Percentiles rank a stretch among this genome's conserved stretches.
phyloP scores from a whole-genome alignment of 306 rosid genomes.

The Dalbergia cultrata region DNA sequence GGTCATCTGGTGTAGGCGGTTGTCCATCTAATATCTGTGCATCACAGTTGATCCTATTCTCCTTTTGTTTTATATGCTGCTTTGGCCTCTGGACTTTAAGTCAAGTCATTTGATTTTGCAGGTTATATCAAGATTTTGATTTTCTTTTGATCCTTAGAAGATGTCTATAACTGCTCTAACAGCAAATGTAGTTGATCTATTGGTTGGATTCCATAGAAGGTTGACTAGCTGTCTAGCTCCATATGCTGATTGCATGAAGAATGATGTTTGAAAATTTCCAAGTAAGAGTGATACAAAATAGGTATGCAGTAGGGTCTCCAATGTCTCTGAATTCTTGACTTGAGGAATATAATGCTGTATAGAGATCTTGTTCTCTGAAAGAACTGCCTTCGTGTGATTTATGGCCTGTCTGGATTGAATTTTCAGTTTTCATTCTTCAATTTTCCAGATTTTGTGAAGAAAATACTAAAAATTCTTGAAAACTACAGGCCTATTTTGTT shows the following conservation, averaged over 20 bases:
- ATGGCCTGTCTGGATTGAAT: too few relatives aligned
- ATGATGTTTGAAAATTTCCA: slow-evolving; percentile 29
- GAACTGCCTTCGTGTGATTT: background rate
- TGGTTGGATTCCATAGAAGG: slow-evolving; percentile 28
- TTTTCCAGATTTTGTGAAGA: too few relatives aligned
- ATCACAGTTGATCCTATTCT: slow-evolving; percentile 10
- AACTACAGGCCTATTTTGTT: too few relatives aligned
- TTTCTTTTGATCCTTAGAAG: slow-evolving; percentile 17
- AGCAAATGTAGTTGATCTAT: slow-evolving; percentile 4
- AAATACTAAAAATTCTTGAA: too few relatives aligned
- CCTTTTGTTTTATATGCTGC: slow-evolving; percentile 16
- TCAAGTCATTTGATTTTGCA: slow-evolving; percentile 44
- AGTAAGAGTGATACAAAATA: slow-evolving; percentile 27
- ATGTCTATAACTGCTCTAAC: slow-evolving; percentile 6
- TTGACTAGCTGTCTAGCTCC: slow-evolving; percentile 26
- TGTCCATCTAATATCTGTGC: background rate
- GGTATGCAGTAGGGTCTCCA: slow-evolving; percentile 40
- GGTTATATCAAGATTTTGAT: slow-evolving; percentile 57
- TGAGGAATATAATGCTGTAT: slow-evolving; percentile 13
- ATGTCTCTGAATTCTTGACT: slow-evolving; percentile 32
- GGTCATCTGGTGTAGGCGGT: background rate
- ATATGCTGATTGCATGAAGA: slow-evolving; percentile 19
- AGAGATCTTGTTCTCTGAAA: slow-evolving; percentile 27
- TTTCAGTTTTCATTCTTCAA: too few relatives aligned
- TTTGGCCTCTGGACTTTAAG: slow-evolving; percentile 22